These are phyloP conservation scores for Camellia granthamiana DNA, from an alignment of 148 eudicot species.

Conservation along the genomic window DNA sequence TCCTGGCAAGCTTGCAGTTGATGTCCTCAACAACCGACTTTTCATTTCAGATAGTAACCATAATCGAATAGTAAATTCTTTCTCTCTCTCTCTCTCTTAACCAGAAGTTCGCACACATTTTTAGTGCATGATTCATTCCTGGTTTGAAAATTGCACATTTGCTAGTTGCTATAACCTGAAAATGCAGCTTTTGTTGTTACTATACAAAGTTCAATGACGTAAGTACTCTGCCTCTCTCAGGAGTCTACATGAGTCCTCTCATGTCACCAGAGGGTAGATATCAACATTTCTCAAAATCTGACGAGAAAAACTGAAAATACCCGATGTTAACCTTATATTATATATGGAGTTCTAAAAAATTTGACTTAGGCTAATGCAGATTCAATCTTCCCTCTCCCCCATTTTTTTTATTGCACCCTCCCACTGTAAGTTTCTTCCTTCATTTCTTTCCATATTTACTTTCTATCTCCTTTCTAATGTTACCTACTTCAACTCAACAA, in stretches of 20 bases:
- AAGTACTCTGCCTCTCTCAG: not conserved
- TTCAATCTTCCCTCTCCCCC: not conserved
- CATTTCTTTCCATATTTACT: too few relatives aligned
- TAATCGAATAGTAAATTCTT: conserved; percentile 73
- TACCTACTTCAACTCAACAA: not conserved
- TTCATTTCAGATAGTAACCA: conserved; percentile 98
- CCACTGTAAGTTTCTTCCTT: too few relatives aligned
- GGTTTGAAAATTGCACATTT: not conserved
- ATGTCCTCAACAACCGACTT: conserved; percentile 73
- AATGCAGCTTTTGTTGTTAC: not conserved
- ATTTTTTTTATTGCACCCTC: not conserved
- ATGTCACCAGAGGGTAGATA: not conserved
- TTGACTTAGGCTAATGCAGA: too few relatives aligned
- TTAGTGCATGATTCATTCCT: not conserved
- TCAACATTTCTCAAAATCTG: not conserved
- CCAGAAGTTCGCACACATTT: not conserved
- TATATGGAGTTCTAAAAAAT: not conserved
- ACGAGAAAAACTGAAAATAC: not conserved
- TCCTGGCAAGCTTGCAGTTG: conserved; percentile 93
- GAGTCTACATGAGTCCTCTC: not conserved
- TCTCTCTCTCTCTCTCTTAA: conserved; percentile 16
- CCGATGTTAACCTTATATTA: not conserved
- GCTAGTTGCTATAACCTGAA: not conserved
- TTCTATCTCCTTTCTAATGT: not conserved
- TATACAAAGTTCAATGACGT: not conserved